A percentile compares a stretch with the other conserved stretches of the same genome.
These are phyloP conservation scores for Bjerkandera adusta DNA, from an alignment of 1,284 basidiomycete genomes.

Conservation along the genomic window DNA sequence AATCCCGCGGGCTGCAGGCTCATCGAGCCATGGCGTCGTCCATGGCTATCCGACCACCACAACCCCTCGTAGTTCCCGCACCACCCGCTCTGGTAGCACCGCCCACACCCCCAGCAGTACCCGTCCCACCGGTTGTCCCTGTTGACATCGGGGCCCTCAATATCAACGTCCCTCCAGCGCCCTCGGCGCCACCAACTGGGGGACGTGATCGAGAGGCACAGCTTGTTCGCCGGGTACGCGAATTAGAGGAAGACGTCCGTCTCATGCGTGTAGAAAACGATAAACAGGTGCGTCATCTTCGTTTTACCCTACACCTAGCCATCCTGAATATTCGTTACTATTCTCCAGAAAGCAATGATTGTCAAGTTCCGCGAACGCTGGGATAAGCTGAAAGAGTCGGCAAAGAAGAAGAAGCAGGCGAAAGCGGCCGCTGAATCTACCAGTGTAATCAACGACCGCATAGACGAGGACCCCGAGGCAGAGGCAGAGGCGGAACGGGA, in stretches of 20 bases:
- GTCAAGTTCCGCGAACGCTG: constrained; percentile 82
- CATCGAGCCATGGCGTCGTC: constrained; percentile 75
- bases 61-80: constrained; percentile 1
- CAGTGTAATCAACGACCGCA: constrained; percentile 55
- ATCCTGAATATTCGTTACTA: constrained; percentile 11
- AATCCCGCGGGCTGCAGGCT: constrained; percentile 46
- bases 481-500: constrained; percentile 58
- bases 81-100: constrained; percentile 43
- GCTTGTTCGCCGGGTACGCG: constrained; percentile 62
- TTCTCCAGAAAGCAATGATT: constrained; percentile 73
- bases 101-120: constrained; percentile 27
- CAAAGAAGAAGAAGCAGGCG: constrained; percentile 83
- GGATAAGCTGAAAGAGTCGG: constrained; percentile 85
- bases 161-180: constrained; percentile 46
- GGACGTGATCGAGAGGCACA: constrained; percentile 64
- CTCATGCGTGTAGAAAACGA: constrained; percentile 70
- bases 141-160: constrained; percentile 54
- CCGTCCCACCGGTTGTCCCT: constrained; percentile 27
- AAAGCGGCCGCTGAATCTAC: constrained; percentile 57
- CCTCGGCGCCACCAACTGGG: constrained; percentile 48
- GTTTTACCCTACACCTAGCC: constrained; percentile 13
- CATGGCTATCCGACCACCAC: constrained; percentile 43
- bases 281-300: constrained; percentile 70
- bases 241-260: constrained; percentile 79
- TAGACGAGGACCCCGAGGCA: constrained; percentile 78